phyloP scores from a whole-genome alignment of 768 basidiomycete species.

The Xerocomus spinulosus region DNA sequence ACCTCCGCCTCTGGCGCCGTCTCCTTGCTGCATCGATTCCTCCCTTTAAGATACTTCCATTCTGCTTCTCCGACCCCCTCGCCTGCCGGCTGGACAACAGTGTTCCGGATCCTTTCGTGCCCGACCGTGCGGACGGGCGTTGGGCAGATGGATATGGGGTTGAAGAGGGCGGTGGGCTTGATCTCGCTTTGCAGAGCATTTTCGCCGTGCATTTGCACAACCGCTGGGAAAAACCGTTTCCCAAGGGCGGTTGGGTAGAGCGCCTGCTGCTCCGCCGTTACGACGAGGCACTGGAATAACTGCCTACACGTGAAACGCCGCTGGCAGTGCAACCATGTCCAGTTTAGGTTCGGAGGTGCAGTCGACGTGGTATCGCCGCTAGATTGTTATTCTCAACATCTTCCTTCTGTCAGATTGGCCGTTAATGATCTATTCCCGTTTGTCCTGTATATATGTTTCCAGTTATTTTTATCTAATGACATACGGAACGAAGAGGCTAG shows the following conservation, averaged over 20 bases:
- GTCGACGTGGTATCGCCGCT: too few species aligned
- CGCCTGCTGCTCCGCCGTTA: slow-evolving; percentile 65
- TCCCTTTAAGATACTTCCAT: slow-evolving; percentile 91
- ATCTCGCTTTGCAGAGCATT: slow-evolving; percentile 58
- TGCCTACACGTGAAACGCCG: background rate
- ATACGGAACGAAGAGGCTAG: too few species aligned
- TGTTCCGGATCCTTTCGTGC: slow-evolving; percentile 83
- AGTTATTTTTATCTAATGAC: too few species aligned
- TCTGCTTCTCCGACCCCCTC: slow-evolving; percentile 89
- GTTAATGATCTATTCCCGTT: too few species aligned
- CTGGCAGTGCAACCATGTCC: background rate
- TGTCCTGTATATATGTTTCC: too few species aligned
- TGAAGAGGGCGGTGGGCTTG: slow-evolving; percentile 60
- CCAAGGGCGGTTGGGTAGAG: slow-evolving; percentile 81
- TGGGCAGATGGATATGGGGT: slow-evolving; percentile 57
- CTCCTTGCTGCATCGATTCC: slow-evolving; percentile 67
- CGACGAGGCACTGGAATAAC: slow-evolving; percentile 35
- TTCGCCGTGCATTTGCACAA: slow-evolving; percentile 94
- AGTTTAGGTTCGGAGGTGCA: too few species aligned
- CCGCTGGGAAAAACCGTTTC: slow-evolving; percentile 88
- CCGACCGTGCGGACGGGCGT: slow-evolving; percentile 45
- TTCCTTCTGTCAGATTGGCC: too few species aligned
- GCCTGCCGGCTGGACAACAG: slow-evolving; percentile 89
- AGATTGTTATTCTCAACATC: too few species aligned
- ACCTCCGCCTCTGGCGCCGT: slow-evolving; percentile 84